phyloP scores from a whole-genome alignment of 371 early-diverging fungal species.

The Mortierella sp. region DNA sequence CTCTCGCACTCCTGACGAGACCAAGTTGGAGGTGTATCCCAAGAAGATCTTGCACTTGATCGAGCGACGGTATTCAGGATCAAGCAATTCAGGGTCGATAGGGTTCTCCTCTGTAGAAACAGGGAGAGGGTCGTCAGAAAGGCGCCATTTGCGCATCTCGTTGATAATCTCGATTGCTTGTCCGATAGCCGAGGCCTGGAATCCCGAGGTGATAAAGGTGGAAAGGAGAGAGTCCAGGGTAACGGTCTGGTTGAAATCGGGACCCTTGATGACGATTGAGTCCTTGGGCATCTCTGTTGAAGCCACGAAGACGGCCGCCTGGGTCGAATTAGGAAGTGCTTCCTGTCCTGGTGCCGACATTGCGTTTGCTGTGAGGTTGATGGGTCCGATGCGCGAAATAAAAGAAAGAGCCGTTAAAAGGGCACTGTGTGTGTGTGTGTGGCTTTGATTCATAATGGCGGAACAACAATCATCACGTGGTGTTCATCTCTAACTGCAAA shows the following conservation, averaged over 20 bases:
- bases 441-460: slow-evolving; percentile 5
- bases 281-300: slow-evolving; percentile 80
- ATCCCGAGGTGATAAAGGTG: slow-evolving; percentile 87
- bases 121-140: slow-evolving; percentile 87
- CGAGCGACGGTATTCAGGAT: slow-evolving; percentile 72
- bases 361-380: neutral
- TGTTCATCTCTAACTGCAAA: neutral
- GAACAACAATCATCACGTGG: slow-evolving; percentile 9
- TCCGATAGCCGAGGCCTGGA: slow-evolving; percentile 93
- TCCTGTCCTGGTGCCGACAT: slow-evolving; percentile 38
- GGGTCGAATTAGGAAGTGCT: slow-evolving; percentile 32
- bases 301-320: slow-evolving; percentile 78
- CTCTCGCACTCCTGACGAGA: slow-evolving; percentile 98
- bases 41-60: slow-evolving; percentile 96
- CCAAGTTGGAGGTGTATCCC: slow-evolving; percentile 98
- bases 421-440: neutral
- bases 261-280: slow-evolving; percentile 82
- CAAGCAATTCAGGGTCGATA: slow-evolving; percentile 72
- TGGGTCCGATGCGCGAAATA: neutral
- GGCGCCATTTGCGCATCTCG: slow-evolving; percentile 91
- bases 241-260: slow-evolving; percentile 90
- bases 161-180: slow-evolving; percentile 92
- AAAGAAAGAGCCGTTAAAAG: neutral
- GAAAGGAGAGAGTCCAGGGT: slow-evolving; percentile 72
- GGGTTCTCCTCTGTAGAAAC: slow-evolving; percentile 56